Evolutionary conservation across 2,329 filamentous ascomycete genomes (phyloP), one percentile per base, ranked within the genome.

Genomic region (Alternaria brassicicola): DNA sequence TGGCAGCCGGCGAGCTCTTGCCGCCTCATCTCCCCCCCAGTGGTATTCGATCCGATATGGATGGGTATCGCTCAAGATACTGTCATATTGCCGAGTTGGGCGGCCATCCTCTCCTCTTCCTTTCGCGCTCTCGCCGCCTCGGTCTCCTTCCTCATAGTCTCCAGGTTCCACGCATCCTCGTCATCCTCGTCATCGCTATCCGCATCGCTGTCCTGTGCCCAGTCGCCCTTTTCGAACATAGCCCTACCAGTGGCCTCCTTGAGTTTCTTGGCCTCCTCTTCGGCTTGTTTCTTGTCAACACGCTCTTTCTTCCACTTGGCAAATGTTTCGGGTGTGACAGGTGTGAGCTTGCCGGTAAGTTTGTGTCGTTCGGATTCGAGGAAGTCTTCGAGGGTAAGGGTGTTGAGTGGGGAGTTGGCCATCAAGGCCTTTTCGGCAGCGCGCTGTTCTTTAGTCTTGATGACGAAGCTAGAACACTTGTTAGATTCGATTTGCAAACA

Each of bases 221-320:
- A 99, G 77, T 96, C 93, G 71, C 95, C 95, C 78, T 93, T 95
- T 80, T 99, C 95, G 77, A 99, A 99, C 80, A 99, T 84, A 7
- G 93, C 92, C 80, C 93, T 88, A 72, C 95, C 95, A 19, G 95
- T 99, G 21, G 93, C 94, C 70, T 99, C 95, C 85, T 96, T 98
- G 73, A 93, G 91, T 79, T 90, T 88, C 74, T 89, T 88, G 46
- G 93, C 92, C 79, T 97, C 89, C 67, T 95, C 91, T 72, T 99
- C 95, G 21, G 95, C 95, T 15, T 89, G 90, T 85, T 97, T 98
- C 88, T 99, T 99, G 79, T 93, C 88, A 68, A 98, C 76, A 42
- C 95, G 90, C 52, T 96, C 90, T 80, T 93, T 89, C 85, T 99
- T 99, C 95, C 95, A 99, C 74, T 95, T 95, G 62, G 92, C 92